Percentiles rank a stretch among this genome's conserved stretches.
These are phyloP conservation scores for Proliferodiscus dingleyae DNA, from an alignment of 2,329 filamentous ascomycete species.

Conservation along the genomic window DNA sequence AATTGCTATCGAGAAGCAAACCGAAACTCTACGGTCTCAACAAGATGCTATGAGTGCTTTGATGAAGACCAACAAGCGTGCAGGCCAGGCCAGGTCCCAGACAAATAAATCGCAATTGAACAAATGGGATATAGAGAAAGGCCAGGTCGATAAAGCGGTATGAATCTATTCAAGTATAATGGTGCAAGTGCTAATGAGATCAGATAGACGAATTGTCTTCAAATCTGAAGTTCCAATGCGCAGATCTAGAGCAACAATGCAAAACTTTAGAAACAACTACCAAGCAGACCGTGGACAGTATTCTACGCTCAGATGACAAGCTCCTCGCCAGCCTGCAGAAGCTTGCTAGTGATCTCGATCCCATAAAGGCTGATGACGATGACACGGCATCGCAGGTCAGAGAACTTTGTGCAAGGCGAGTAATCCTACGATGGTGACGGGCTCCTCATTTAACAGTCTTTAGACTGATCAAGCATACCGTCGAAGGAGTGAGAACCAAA, in stretches of 20 bases:
- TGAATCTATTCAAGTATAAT: constrained; percentile 7
- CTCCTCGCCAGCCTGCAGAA: constrained; percentile 62
- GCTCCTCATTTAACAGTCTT: constrained; percentile 1
- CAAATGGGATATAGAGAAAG: constrained; percentile 37
- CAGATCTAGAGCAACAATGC: constrained; percentile 48
- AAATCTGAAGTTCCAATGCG: constrained; percentile 40
- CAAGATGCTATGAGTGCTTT: constrained; percentile 54
- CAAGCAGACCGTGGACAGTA: constrained; percentile 43
- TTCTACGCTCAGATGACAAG: constrained; percentile 59
- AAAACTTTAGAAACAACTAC: constrained; percentile 42
- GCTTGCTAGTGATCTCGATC: constrained; percentile 55
- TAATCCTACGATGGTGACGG: background rate
- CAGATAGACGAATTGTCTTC: constrained; percentile 47
- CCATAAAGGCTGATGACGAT: constrained; percentile 47
- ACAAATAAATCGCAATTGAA: constrained; percentile 34
- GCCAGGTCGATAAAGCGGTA: constrained; percentile 41
- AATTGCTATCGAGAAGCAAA: constrained; percentile 58
- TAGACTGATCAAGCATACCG: constrained; percentile 52
- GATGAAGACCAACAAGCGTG: constrained; percentile 40
- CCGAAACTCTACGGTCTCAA: constrained; percentile 55
- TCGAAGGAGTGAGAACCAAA: constrained; percentile 49
- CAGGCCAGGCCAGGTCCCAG: constrained; percentile 31
- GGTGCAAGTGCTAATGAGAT: constrained; percentile 5
- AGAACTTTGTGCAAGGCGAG: constrained; percentile 50
- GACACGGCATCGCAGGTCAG: constrained; percentile 52